These are phyloP conservation scores for Colletotrichum sp. DNA, from an alignment of 2,329 filamentous ascomycete species.

Conservation along the genomic window DNA sequence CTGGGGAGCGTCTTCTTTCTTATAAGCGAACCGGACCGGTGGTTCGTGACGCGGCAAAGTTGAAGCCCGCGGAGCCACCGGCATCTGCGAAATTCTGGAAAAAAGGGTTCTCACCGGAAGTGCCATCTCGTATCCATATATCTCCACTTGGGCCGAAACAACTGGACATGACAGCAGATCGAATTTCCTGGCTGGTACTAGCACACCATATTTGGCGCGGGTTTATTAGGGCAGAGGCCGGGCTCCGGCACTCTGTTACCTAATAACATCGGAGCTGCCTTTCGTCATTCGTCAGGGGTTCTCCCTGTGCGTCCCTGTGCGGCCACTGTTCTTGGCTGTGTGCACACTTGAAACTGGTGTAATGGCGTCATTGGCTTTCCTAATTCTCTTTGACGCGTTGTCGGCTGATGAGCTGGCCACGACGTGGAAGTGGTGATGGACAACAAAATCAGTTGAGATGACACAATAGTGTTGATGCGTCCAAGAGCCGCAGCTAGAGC, in stretches of 20 bases:
- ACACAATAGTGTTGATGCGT: not conserved
- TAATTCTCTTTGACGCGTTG: not conserved
- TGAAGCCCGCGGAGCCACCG: not conserved
- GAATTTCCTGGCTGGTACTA: constrained; percentile 7
- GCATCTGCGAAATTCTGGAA: not conserved
- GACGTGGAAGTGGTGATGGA: not conserved
- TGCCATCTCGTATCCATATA: constrained; percentile 15
- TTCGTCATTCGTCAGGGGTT: constrained; percentile 10
- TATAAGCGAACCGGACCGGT: constrained; percentile 16
- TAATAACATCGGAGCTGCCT: constrained; percentile 11
- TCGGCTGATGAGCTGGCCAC: not conserved
- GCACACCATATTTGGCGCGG: not conserved
- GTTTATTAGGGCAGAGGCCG: not conserved
- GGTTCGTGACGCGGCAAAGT: constrained; percentile 6
- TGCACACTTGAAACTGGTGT: not conserved
- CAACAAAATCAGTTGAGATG: not conserved
- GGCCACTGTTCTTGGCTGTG: not conserved
- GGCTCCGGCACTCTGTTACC: constrained; percentile 4
- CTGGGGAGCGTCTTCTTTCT: constrained; percentile 11
- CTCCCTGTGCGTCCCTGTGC: constrained; percentile 1
- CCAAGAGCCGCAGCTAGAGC: not conserved
- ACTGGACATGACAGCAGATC: constrained; percentile 14
- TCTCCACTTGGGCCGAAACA: constrained; percentile 18
- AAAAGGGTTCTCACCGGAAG: not conserved
- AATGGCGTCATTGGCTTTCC: not conserved